Percentiles rank a stretch among this genome's conserved stretches.
Evolutionary conservation across 148 eudicot genomes (phyloP).

Genomic region (Chenopodium formosanum): DNA sequence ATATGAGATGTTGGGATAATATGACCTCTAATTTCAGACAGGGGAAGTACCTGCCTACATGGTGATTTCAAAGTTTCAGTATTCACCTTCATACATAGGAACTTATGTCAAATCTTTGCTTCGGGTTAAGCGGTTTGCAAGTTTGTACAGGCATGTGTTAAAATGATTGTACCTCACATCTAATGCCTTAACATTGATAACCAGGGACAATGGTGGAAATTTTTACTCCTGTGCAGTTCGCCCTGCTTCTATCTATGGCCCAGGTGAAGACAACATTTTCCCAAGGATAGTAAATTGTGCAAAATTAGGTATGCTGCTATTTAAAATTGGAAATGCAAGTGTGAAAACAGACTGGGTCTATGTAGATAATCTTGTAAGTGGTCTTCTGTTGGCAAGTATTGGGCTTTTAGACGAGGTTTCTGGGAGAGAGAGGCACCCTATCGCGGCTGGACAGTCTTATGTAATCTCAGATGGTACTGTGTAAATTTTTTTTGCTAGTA

Average conservation of each 20-base stretch:
- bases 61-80: not conserved
- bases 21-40: too few relatives aligned
- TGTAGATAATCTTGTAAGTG: slow-evolving; percentile 71
- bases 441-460: slow-evolving; percentile 87
- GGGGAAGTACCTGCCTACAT: not conserved
- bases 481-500: not conserved
- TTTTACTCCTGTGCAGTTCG: slow-evolving; percentile 80
- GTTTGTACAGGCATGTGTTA: not conserved
- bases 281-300: slow-evolving; percentile 55
- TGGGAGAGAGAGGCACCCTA: slow-evolving; percentile 47
- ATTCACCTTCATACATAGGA: not conserved
- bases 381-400: slow-evolving; percentile 75
- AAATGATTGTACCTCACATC: not conserved
- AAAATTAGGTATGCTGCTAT: slow-evolving; percentile 60
- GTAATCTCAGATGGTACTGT: slow-evolving; percentile 81
- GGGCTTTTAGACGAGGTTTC: slow-evolving; percentile 83
- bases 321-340: slow-evolving; percentile 57
- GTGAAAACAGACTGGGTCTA: slow-evolving; percentile 81
- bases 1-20: not conserved
- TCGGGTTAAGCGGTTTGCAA: not conserved
- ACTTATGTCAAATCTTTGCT: not conserved
- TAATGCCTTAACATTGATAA: slow-evolving; percentile 16
- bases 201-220: slow-evolving; percentile 57
- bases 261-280: slow-evolving; percentile 77
- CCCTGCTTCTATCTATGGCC: slow-evolving; percentile 85